Conservation (phyloP, 306 rosid genomes). For the Bauhinia variegata region DNA sequence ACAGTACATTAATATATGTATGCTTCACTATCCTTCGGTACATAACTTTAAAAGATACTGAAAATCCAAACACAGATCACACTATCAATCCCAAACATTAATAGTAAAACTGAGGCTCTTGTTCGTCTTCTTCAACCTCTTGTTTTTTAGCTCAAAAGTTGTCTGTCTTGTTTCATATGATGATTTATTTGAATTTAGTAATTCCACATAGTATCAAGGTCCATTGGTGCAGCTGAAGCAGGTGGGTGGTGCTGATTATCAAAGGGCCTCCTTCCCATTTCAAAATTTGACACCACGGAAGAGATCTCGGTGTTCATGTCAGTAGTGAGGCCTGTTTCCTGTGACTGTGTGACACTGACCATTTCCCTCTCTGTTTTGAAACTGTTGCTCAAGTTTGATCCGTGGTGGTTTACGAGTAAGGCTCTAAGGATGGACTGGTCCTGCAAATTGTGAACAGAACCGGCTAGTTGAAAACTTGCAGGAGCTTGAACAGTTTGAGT, state of each 20-base stretch:
- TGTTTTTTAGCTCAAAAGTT: constrained; percentile 1
- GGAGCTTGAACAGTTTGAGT: constrained; percentile 38
- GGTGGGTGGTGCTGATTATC: constrained; percentile 53
- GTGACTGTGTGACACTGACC: constrained; percentile 61
- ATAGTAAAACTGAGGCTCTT: constrained; percentile 10
- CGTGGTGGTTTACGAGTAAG: constrained; percentile 60
- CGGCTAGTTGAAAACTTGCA: constrained; percentile 38
- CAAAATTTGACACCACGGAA: constrained; percentile 61
- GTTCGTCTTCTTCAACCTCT: neutral
- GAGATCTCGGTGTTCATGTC: constrained; percentile 71
- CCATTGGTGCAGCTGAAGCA: constrained; percentile 45
- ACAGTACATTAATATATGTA: constrained; percentile 45
- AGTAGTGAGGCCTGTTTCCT: constrained; percentile 58
- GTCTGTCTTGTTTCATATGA: neutral
- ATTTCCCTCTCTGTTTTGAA: constrained; percentile 69
- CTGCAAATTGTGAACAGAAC: constrained; percentile 46
- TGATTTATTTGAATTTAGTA: constrained; percentile 36
- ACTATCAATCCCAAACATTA: constrained; percentile 34
- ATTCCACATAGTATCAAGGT: constrained; percentile 61
- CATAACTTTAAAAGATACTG: constrained; percentile 21
- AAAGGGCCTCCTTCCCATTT: constrained; percentile 50
- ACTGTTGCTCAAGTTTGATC: constrained; percentile 47
- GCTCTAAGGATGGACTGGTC: constrained; percentile 63
- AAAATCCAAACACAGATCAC: constrained; percentile 40
- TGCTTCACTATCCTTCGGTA: constrained; percentile 39